Evolutionary conservation across 2,329 filamentous ascomycete genomes (phyloP).

Genomic region (Juglanconis juglandina): DNA sequence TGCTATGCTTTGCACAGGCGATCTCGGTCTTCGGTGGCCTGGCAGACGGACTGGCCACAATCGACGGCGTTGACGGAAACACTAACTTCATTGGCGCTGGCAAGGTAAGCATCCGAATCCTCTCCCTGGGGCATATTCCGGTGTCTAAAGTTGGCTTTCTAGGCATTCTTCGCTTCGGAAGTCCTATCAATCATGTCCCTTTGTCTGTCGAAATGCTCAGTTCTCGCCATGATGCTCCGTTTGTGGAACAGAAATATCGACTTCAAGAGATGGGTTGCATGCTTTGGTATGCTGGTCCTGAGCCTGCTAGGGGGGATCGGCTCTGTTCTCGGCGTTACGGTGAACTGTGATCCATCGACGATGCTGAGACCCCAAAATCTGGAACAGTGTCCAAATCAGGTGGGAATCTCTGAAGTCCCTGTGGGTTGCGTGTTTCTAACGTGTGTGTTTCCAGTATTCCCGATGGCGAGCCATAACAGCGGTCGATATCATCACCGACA

Average conservation of each 20-base stretch:
- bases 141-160: too few species aligned
- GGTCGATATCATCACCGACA: conserved; percentile 19
- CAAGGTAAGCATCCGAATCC: not conserved
- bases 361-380: not conserved
- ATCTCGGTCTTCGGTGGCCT: not conserved
- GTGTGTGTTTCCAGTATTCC: not conserved
- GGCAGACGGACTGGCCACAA: not conserved
- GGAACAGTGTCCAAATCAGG: not conserved
- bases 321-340: not conserved
- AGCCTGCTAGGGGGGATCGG: not conserved
- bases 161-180: conserved; percentile 4
- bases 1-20: not conserved
- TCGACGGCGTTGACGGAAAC: not conserved
- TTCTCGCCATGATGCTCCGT: not conserved
- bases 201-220: conserved; percentile 7
- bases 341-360: not conserved
- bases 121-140: too few species aligned
- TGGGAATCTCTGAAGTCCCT: not conserved
- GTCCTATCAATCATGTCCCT: not conserved
- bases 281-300: not conserved
- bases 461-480: conserved; percentile 15
- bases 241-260: not conserved
- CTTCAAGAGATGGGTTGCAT: not conserved
- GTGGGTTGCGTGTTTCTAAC: not conserved
- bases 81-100: too few species aligned